Evolutionary conservation across 2,329 filamentous ascomycete genomes (phyloP), one percentile per base, ranked within the genome.

Genomic region (Diaporthe nobilis): DNA sequence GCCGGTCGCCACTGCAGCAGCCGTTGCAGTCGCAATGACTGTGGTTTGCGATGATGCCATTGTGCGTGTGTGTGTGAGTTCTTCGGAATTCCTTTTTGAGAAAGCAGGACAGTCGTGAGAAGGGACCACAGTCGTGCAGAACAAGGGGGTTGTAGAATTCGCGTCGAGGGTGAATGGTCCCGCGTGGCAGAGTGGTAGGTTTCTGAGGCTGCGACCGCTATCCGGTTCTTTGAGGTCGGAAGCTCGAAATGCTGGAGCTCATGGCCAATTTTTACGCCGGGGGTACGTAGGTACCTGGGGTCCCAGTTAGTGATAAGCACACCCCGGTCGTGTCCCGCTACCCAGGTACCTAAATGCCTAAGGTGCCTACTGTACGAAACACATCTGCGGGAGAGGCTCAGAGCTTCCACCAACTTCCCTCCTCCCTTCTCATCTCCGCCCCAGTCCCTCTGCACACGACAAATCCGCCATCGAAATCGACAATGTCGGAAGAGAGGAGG

Each of bases 31-130:
- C 83, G 90, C 88, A 82, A 92, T 82, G 78, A 81, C 89, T 81
- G 89, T 89, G 81, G 90, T 87, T 78, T 89, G 90, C 84, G 90
- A 88, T 83, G 89, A 89, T 84, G 91, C 88, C 83, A 90, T 84
- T 80, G 87, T 90, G 78, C 85, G 87, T 77, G 87, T 85, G 83
- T 89, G 87, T 42, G 65, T 78, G 89, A 39, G 67, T 34, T 73
- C 55, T 53, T 75, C 37, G 10, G 55, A n/a, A 31, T 65, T 84
- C 85, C 86, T 86, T 73, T 78, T 70, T 84, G 81, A 74, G 47
- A 5, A 63, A 71, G 51, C 15, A 25, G 39, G 25, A 28, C 31
- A 12, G 15, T 70, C 34, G 34, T n/a, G 37, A 57, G 28, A 17
- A 39, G 8, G 13, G 17, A 17, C 13, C 53, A 22, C 28, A 15